phyloP scores from a whole-genome alignment of 176 grass and related monocot species.

The Paspalum vaginatum region DNA sequence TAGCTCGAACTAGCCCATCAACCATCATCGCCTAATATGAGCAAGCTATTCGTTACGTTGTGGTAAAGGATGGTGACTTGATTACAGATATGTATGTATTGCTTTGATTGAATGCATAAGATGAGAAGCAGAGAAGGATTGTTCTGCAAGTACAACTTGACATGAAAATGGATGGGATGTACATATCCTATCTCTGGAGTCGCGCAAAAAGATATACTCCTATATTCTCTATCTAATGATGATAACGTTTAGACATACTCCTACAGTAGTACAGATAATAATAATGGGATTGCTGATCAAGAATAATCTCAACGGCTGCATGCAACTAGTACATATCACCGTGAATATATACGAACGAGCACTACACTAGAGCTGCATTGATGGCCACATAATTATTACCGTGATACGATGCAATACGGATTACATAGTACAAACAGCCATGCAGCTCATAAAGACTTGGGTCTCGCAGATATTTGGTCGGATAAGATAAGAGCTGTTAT shows the following conservation, averaged over 20 bases:
- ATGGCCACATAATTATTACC: not conserved
- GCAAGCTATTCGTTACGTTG: not conserved
- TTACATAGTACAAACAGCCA: not conserved
- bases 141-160: not conserved
- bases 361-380: not conserved
- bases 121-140: not conserved
- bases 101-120: not conserved
- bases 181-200: not conserved
- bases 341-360: not conserved
- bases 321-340: not conserved
- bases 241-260: no score
- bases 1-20: not conserved
- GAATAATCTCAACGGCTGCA: not conserved
- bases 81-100: not conserved
- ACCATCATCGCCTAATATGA: not conserved
- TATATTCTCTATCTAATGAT: no score
- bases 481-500: not conserved
- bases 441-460: not conserved
- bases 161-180: not conserved
- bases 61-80: not conserved
- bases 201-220: no score
- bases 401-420: not conserved
- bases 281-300: not conserved
- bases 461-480: not conserved
- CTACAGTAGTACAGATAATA: no score